phyloP scores from a whole-genome alignment of 441 rosid species.

The Viola pubescens region DNA sequence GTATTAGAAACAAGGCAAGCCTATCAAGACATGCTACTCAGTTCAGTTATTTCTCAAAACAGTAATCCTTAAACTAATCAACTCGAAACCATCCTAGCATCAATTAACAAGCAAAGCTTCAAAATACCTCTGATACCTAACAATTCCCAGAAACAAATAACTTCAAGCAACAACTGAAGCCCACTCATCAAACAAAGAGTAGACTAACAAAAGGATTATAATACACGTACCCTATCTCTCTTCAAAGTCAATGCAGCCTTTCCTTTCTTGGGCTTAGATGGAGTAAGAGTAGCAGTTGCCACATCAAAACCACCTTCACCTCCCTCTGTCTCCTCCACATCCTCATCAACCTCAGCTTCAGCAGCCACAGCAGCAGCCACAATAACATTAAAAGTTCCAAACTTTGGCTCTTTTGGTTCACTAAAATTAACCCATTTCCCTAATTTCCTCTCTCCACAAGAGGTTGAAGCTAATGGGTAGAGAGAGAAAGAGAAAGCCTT shows the following conservation, averaged over 20 bases:
- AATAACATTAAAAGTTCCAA: constrained; percentile 22
- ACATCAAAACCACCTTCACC: constrained; percentile 22
- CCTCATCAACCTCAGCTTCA: constrained; percentile 52
- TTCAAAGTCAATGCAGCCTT: constrained; percentile 79
- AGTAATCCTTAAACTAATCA: too few relatives aligned
- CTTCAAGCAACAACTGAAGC: too few relatives aligned
- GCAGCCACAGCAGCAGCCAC: constrained; percentile 46
- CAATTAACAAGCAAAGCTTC: too few relatives aligned
- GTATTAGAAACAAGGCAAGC: too few relatives aligned
- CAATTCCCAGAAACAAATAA: too few relatives aligned
- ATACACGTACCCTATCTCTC: constrained; percentile 73
- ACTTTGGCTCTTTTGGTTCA: constrained; percentile 21
- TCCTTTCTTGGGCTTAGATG: constrained; percentile 74
- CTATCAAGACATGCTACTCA: too few relatives aligned
- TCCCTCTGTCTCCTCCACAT: constrained; percentile 26
- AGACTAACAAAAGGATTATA: background rate
- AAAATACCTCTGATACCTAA: too few relatives aligned
- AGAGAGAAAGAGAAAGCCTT: constrained; percentile 24
- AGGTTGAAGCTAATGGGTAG: constrained; percentile 33
- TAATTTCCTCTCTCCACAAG: constrained; percentile 13
- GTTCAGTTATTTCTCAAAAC: too few relatives aligned
- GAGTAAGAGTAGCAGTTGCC: constrained; percentile 33
- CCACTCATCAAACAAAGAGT: too few relatives aligned
- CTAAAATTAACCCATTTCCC: constrained; percentile 22
- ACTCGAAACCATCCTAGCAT: too few relatives aligned